Conservation (phyloP, 345 rosid genomes). For the Eutrema heterophyllum region DNA sequence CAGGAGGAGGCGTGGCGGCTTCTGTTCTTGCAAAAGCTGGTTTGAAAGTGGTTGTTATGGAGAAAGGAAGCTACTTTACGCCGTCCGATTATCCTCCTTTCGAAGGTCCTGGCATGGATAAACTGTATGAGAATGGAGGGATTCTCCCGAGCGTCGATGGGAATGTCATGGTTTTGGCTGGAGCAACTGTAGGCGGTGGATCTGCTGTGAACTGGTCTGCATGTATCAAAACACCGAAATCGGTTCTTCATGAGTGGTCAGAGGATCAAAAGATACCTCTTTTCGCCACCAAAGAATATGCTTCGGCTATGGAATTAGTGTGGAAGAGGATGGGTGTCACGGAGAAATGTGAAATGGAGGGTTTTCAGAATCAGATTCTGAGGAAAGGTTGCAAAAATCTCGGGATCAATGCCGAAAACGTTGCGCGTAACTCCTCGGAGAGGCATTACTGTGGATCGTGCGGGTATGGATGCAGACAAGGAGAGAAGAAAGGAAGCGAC, state of each 20-base stretch:
- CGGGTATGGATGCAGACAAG: conserved; percentile 68
- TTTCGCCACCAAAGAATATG: conserved; percentile 46
- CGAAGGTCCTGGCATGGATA: conserved; percentile 58
- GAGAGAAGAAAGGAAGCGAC: conserved; percentile 86
- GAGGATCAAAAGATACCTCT: conserved; percentile 41
- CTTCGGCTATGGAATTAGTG: conserved; percentile 62
- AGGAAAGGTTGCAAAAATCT: conserved; percentile 75
- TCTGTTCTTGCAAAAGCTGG: conserved; percentile 73
- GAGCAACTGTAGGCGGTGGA: conserved; percentile 85
- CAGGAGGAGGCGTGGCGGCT: conserved; percentile 95
- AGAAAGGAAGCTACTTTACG: conserved; percentile 76
- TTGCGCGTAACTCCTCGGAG: conserved; percentile 68
- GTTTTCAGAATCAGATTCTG: conserved; percentile 74
- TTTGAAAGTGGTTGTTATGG: conserved; percentile 62
- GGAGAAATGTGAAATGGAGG: conserved; percentile 45
- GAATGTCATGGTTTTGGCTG: conserved; percentile 48
- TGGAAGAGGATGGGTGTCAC: conserved; percentile 71
- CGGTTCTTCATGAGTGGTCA: conserved; percentile 72
- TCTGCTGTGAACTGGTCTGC: conserved; percentile 94
- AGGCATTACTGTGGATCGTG: conserved; percentile 83
- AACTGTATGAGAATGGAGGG: conserved; percentile 69
- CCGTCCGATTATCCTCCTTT: conserved; percentile 46
- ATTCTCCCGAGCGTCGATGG: conserved; percentile 42
- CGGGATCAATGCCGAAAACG: conserved; percentile 45
- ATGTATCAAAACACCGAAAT: conserved; percentile 60